Percentiles rank a stretch among this genome's conserved stretches.
phyloP scores from a whole-genome alignment of 768 basidiomycete species.

The Boletus rubroflammeus region DNA sequence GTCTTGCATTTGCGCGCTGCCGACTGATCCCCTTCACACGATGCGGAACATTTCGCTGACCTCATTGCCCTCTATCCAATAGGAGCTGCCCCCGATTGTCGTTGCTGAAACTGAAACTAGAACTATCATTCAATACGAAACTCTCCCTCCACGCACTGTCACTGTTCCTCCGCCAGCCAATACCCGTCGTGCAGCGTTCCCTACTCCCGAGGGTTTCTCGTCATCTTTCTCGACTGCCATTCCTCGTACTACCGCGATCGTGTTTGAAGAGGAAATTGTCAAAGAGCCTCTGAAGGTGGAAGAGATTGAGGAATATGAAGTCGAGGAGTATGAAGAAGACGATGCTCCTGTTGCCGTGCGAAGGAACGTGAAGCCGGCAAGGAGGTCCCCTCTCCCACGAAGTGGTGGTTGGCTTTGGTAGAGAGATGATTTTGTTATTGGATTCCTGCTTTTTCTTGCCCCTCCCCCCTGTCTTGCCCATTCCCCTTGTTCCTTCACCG shows the following conservation, averaged over 20 bases:
- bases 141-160: conserved; percentile 56
- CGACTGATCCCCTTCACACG: conserved; percentile 38
- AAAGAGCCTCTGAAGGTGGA: conserved; percentile 34
- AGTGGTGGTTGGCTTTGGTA: conserved; percentile 60
- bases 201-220: conserved; percentile 62
- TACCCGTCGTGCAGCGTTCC: conserved; percentile 70
- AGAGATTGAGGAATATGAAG: conserved; percentile 37
- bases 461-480: conserved; percentile 15
- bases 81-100: conserved; percentile 43
- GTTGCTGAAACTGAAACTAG: conserved; percentile 57
- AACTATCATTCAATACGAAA: conserved; percentile 52
- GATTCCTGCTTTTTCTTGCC: conserved; percentile 36
- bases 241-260: conserved; percentile 73
- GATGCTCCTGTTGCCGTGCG: conserved; percentile 40
- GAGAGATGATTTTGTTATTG: conserved; percentile 25
- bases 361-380: conserved; percentile 42
- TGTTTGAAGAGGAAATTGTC: conserved; percentile 54
- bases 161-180: conserved; percentile 74
- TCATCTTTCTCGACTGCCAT: conserved; percentile 56
- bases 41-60: conserved; percentile 34
- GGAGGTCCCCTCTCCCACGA: conserved; percentile 45
- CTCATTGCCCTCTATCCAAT: conserved; percentile 17
- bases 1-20: conserved; percentile 25
- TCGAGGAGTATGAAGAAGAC: conserved; percentile 42
- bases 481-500: conserved; percentile 25